These are phyloP conservation scores for Dothideomycetes sp. DNA, from an alignment of 2,329 filamentous ascomycete species.

Conservation along the genomic window DNA sequence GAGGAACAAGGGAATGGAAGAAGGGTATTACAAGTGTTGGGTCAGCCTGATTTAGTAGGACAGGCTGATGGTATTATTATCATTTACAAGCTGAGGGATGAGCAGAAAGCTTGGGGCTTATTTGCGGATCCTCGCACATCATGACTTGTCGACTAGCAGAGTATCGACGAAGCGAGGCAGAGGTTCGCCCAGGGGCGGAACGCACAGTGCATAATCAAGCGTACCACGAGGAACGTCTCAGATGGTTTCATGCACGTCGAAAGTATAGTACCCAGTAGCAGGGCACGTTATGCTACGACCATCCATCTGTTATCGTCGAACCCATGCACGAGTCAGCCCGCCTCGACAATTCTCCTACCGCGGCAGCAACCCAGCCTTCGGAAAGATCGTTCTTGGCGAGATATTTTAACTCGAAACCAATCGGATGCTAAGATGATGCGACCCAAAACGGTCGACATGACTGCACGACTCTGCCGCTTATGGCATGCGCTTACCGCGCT, in stretches of 20 bases:
- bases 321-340: conserved; percentile 12
- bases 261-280: conserved; percentile 11
- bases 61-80: conserved; percentile 12
- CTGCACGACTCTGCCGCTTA: conserved; percentile 12
- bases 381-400: conserved; percentile 1
- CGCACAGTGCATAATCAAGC: conserved; percentile 16
- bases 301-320: conserved; percentile 12
- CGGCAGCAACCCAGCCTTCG: not conserved
- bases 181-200: conserved; percentile 11
- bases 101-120: conserved; percentile 13
- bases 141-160: conserved; percentile 14
- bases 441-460: conserved; percentile 8
- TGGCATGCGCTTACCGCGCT: conserved; percentile 5
- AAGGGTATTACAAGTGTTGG: conserved; percentile 10
- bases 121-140: conserved; percentile 13
- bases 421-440: conserved; percentile 1
- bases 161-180: conserved; percentile 10
- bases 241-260: conserved; percentile 11
- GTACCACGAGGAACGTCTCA: conserved; percentile 15
- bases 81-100: conserved; percentile 12
- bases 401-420: not conserved
- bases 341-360: conserved; percentile 11
- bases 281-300: conserved; percentile 9
- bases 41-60: conserved; percentile 11
- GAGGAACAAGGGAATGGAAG: conserved; percentile 5